Evolutionary conservation across 1,139 yeast genomes (phyloP).

Genomic region (Yamadazyma atmosphaerica): DNA sequence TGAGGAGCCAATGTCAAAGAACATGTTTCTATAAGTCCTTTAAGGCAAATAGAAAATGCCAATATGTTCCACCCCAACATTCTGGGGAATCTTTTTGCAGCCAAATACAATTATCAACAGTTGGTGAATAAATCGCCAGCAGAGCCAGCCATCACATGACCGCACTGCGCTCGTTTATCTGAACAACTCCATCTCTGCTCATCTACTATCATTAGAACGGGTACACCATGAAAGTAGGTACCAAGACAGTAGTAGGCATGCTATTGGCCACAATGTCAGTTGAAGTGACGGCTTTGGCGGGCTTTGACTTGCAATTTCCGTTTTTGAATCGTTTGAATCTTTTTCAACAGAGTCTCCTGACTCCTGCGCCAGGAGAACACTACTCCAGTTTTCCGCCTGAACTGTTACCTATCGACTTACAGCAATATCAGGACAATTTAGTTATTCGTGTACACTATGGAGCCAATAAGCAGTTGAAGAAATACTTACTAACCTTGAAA

Average conservation of each 20-base stretch:
- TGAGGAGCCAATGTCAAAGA: conserved; percentile 18
- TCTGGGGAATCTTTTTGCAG: background rate
- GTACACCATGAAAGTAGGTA: too few relatives aligned
- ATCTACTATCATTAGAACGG: too few relatives aligned
- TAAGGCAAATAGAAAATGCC: conserved; percentile 4
- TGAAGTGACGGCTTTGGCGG: background rate
- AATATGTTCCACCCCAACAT: conserved; percentile 2
- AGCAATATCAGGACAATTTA: conserved; percentile 49
- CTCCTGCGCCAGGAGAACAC: conserved; percentile 14
- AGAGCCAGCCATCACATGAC: background rate
- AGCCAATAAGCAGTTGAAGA: conserved; percentile 19
- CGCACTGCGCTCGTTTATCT: too few relatives aligned
- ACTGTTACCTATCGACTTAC: conserved; percentile 47
- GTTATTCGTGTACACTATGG: conserved; percentile 47
- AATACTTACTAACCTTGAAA: conserved; percentile 16
- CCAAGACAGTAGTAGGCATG: background rate
- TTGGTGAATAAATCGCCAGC: too few relatives aligned
- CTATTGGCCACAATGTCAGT: too few relatives aligned
- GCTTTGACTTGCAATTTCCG: background rate
- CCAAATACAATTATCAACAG: background rate
- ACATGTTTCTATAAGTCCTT: conserved; percentile 12
- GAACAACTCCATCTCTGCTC: too few relatives aligned
- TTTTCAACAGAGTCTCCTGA: too few relatives aligned
- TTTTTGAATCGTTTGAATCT: background rate
- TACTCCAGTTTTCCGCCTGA: conserved; percentile 16